phyloP scores from a whole-genome alignment of 345 rosid species.

The Eucalyptus erythrocorys region DNA sequence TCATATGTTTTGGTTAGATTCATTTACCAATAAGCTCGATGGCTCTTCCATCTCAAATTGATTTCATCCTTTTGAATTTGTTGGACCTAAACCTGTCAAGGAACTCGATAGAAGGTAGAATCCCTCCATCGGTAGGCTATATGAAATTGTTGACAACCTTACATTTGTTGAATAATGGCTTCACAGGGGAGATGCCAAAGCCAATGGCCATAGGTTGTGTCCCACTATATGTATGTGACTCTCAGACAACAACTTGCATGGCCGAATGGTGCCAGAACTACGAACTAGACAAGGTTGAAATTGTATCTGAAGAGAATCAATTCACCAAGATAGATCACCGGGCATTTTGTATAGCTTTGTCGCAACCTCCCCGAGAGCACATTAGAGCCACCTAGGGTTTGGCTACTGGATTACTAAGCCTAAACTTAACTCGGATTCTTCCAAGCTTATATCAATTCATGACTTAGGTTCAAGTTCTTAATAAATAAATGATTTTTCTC shows the following conservation, averaged over 20 bases:
- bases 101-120: neutral
- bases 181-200: neutral
- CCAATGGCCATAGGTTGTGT: neutral
- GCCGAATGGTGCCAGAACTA: neutral
- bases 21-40: neutral
- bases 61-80: neutral
- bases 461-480: too few species aligned
- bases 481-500: too few species aligned
- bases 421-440: too few species aligned
- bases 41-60: neutral
- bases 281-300: neutral
- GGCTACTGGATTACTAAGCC: too few species aligned
- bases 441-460: too few species aligned
- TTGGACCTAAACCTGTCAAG: neutral
- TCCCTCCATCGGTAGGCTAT: neutral
- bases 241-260: neutral
- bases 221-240: neutral
- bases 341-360: too few species aligned
- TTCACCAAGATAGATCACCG: fast-evolving
- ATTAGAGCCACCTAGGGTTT: too few species aligned
- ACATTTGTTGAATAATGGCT: neutral
- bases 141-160: neutral
- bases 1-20: neutral
- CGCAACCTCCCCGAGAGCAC: too few species aligned
- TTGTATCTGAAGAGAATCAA: neutral